Percentiles rank a stretch among this genome's conserved stretches.
Conservation (phyloP, 2,329 filamentous ascomycete genomes). For the Ophiocordyceps camponoti-rufipedis region DNA sequence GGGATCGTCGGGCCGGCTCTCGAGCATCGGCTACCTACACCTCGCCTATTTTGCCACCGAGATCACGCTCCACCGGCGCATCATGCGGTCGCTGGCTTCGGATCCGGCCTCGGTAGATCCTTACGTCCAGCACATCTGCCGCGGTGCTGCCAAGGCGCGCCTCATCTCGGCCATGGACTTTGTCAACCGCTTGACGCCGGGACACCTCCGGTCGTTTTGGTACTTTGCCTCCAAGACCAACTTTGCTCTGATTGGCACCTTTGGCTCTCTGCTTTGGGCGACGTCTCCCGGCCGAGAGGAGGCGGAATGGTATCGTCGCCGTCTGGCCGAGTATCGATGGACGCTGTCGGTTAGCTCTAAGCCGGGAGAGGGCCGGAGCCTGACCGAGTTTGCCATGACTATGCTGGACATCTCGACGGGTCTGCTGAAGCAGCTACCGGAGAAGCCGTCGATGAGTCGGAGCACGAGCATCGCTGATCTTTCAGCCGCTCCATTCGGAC, state of each 20-base stretch:
- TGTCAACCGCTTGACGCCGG: slow-evolving; percentile 75
- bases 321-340: slow-evolving; percentile 84
- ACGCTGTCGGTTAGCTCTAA: slow-evolving; percentile 75
- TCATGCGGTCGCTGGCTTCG: slow-evolving; percentile 57
- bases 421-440: slow-evolving; percentile 48
- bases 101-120: slow-evolving; percentile 37
- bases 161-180: slow-evolving; percentile 96
- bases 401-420: slow-evolving; percentile 58
- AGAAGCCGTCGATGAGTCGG: slow-evolving; percentile 49
- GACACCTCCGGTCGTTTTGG: slow-evolving; percentile 84
- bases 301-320: slow-evolving; percentile 75
- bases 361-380: slow-evolving; percentile 36
- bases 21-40: slow-evolving; percentile 61
- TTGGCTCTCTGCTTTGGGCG: slow-evolving; percentile 77
- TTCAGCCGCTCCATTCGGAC: slow-evolving; percentile 8
- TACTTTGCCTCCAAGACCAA: slow-evolving; percentile 77
- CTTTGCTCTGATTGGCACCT: slow-evolving; percentile 88
- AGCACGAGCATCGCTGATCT: slow-evolving; percentile 31
- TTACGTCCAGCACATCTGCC: slow-evolving; percentile 82
- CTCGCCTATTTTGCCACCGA: slow-evolving; percentile 87
- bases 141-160: slow-evolving; percentile 81
- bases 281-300: slow-evolving; percentile 78
- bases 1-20: slow-evolving; percentile 24
- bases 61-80: slow-evolving; percentile 81
- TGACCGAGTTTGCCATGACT: slow-evolving; percentile 57